phyloP scores from a whole-genome alignment of 148 eudicot genomes.

The Fagopyrum esculentum region DNA sequence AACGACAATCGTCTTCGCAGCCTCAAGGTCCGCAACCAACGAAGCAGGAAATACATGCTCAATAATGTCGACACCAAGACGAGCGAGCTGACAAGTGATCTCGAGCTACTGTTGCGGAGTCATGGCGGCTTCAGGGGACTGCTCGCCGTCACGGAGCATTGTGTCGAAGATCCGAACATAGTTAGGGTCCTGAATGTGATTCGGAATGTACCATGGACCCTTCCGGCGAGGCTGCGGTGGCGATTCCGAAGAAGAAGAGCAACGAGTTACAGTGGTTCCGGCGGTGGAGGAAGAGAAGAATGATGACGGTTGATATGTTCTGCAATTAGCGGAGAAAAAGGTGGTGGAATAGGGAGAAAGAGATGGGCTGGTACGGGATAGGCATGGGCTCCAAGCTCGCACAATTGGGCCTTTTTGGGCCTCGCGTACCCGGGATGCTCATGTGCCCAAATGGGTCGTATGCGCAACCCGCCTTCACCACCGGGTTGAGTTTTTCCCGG shows the following conservation, averaged over 20 bases:
- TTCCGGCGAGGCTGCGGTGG: constrained; percentile 4
- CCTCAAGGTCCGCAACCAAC: constrained; percentile 66
- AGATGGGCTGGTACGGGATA: not conserved
- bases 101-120: constrained; percentile 30
- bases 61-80: constrained; percentile 72
- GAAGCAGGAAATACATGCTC: constrained; percentile 90
- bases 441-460: too few relatives aligned
- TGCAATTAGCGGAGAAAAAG: constrained; percentile 12
- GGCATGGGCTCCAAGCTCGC: too few relatives aligned
- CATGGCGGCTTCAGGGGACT: too few relatives aligned
- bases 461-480: too few relatives aligned
- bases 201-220: constrained; percentile 37
- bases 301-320: not conserved
- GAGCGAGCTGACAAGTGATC: constrained; percentile 59
- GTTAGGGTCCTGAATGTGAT: constrained; percentile 53
- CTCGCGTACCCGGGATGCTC: too few relatives aligned
- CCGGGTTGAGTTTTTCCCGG: too few relatives aligned
- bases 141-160: constrained; percentile 19
- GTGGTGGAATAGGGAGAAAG: constrained; percentile 10
- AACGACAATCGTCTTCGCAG: constrained; percentile 52
- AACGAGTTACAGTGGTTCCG: constrained; percentile 10
- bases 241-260: not conserved
- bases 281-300: constrained; percentile 12
- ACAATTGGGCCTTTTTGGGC: too few relatives aligned
- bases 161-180: constrained; percentile 83